Evolutionary conservation across 2,329 filamentous ascomycete genomes (phyloP).

Genomic region (Arthrobotrys pseudoclavata): DNA sequence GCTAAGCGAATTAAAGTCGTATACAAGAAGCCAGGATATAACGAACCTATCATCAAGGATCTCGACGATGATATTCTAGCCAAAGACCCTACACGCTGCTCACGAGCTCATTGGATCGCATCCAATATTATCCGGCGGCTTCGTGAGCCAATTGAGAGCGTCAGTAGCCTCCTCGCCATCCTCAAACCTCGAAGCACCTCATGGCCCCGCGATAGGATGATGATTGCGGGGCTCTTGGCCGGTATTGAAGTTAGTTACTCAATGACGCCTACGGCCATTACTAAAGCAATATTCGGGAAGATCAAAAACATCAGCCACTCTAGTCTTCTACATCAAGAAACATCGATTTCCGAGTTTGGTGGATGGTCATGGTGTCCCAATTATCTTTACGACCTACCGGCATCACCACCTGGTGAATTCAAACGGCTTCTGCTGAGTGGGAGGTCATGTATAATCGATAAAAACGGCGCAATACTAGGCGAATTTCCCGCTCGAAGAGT

Average conservation of each 20-base stretch:
- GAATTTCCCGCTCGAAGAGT: conserved; percentile 30
- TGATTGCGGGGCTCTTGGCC: conserved; percentile 62
- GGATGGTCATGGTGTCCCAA: conserved; percentile 52
- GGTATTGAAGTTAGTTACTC: conserved; percentile 51
- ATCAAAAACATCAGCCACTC: conserved; percentile 15
- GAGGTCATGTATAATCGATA: conserved; percentile 13
- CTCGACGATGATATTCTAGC: conserved; percentile 59
- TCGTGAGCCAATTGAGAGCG: conserved; percentile 26
- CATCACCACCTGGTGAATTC: conserved; percentile 25
- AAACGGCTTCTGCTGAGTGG: not conserved
- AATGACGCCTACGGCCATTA: conserved; percentile 26
- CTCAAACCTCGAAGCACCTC: conserved; percentile 62
- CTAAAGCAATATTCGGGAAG: conserved; percentile 10
- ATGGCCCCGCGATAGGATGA: conserved; percentile 61
- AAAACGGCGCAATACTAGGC: conserved; percentile 6
- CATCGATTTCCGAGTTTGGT: conserved; percentile 20
- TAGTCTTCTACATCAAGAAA: conserved; percentile 38
- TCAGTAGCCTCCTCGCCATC: conserved; percentile 61
- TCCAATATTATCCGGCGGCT: conserved; percentile 46
- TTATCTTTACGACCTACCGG: conserved; percentile 38
- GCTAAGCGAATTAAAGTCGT: conserved; percentile 61
- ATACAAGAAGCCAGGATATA: conserved; percentile 13
- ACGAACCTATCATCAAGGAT: conserved; percentile 48
- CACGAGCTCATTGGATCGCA: conserved; percentile 49
- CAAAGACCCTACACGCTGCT: conserved; percentile 20